These are phyloP conservation scores for Saccharomycopsis hybrid DNA, from an alignment of 1,139 yeast species.

Conservation along the genomic window DNA sequence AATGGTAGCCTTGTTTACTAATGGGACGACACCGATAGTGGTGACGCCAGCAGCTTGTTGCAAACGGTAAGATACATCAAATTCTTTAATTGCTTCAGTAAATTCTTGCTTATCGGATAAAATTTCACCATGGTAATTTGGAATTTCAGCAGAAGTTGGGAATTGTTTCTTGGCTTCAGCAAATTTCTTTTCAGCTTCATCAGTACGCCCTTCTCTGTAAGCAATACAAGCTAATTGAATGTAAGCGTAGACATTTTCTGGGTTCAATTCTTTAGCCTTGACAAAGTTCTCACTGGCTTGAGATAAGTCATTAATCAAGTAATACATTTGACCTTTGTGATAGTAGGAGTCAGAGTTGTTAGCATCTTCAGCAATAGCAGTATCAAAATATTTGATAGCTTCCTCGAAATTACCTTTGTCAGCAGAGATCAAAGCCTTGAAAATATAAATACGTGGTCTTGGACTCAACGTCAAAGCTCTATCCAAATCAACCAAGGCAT, in stretches of 20 bases:
- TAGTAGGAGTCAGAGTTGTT: conserved; percentile 78
- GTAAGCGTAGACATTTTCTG: conserved; percentile 73
- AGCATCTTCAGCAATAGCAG: conserved; percentile 67
- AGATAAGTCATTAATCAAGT: conserved; percentile 68
- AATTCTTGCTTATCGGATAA: conserved; percentile 75
- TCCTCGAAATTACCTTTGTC: conserved; percentile 60
- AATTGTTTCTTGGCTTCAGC: conserved; percentile 66
- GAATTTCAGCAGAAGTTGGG: conserved; percentile 87
- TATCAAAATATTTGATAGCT: conserved; percentile 64
- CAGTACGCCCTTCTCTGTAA: conserved; percentile 69
- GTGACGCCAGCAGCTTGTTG: conserved; percentile 45
- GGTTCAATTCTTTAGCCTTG: conserved; percentile 69
- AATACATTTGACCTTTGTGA: conserved; percentile 90
- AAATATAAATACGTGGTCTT: conserved; percentile 76
- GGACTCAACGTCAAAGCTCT: conserved; percentile 64
- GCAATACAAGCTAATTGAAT: conserved; percentile 91
- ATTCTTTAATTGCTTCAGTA: conserved; percentile 71
- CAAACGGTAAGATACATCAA: conserved; percentile 78
- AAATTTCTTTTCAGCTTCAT: conserved; percentile 61
- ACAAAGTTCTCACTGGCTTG: conserved; percentile 73
- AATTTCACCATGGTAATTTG: conserved; percentile 93
- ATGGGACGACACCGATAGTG: conserved; percentile 83
- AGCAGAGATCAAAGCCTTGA: conserved; percentile 78
- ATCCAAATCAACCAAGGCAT: conserved; percentile 55
- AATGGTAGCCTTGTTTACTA: conserved; percentile 82